Percentiles rank a stretch among this genome's conserved stretches.
Conservation (phyloP, 2,329 filamentous ascomycete genomes). For the Penicillium aurantiogriseum region DNA sequence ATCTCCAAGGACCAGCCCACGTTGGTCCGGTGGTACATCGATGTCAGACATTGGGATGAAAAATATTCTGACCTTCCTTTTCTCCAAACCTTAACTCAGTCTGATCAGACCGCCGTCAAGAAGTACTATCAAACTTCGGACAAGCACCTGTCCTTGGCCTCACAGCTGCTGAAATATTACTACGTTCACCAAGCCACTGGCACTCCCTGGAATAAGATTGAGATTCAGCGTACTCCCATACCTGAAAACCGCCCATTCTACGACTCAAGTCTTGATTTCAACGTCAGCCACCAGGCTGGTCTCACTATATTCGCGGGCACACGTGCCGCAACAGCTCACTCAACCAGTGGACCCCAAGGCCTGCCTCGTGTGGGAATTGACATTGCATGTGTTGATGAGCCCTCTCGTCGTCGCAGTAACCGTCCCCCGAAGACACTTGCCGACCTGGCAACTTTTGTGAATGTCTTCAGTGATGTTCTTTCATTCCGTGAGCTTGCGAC, state of each 20-base stretch:
- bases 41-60: conserved; percentile 37
- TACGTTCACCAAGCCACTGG: conserved; percentile 57
- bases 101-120: conserved; percentile 52
- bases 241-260: conserved; percentile 54
- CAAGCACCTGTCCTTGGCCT: conserved; percentile 60
- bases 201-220: conserved; percentile 58
- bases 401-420: conserved; percentile 11
- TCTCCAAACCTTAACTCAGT: conserved; percentile 39
- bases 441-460: conserved; percentile 57
- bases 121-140: conserved; percentile 56
- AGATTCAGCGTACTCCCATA: conserved; percentile 52
- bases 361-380: conserved; percentile 56
- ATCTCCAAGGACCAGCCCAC: conserved; percentile 14
- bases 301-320: conserved; percentile 59
- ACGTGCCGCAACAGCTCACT: conserved; percentile 19
- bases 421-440: conserved; percentile 46
- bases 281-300: conserved; percentile 63
- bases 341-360: background rate
- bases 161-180: conserved; percentile 60
- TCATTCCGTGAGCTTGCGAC: conserved; percentile 54
- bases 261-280: conserved; percentile 55
- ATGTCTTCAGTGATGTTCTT: conserved; percentile 61
- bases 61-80: conserved; percentile 37
- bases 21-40: conserved; percentile 46
- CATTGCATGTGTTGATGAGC: conserved; percentile 61